Conservation (phyloP, 768 basidiomycete species). For the Dentipellis sp. region DNA sequence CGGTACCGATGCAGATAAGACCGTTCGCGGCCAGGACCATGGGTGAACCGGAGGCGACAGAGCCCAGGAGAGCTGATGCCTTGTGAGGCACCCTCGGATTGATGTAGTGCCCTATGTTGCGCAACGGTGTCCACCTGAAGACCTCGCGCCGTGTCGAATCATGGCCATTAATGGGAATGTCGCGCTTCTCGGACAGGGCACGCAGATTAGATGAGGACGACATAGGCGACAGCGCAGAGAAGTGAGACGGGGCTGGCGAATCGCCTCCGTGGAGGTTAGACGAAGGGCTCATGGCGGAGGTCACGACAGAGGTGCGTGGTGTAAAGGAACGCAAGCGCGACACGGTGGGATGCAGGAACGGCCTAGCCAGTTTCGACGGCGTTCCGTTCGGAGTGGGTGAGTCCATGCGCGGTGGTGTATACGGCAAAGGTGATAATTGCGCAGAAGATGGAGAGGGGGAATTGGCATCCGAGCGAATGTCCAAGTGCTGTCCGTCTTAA, state of each 20-base stretch:
- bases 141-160: constrained; percentile 37
- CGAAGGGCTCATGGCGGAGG: constrained; percentile 35
- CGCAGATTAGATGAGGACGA: constrained; percentile 51
- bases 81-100: constrained; percentile 47
- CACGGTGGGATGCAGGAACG: constrained; percentile 65
- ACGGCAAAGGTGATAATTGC: constrained; percentile 19
- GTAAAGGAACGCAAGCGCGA: constrained; percentile 72
- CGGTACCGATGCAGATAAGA: constrained; percentile 82
- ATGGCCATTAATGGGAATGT: constrained; percentile 15
- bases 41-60: constrained; percentile 52
- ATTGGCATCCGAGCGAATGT: constrained; percentile 18
- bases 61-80: constrained; percentile 51
- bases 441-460: constrained; percentile 27
- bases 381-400: constrained; percentile 26
- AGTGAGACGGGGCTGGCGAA: constrained; percentile 53
- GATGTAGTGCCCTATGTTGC: constrained; percentile 46
- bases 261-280: constrained; percentile 33
- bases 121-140: constrained; percentile 70
- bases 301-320: constrained; percentile 34
- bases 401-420: constrained; percentile 30
- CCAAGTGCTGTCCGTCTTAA: constrained; percentile 24
- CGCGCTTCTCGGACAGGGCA: constrained; percentile 12
- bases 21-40: constrained; percentile 82
- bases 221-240: constrained; percentile 61
- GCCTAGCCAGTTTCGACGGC: constrained; percentile 35